phyloP scores from a whole-genome alignment of 1,284 basidiomycete genomes.

The Cryptococcus hybrid region DNA sequence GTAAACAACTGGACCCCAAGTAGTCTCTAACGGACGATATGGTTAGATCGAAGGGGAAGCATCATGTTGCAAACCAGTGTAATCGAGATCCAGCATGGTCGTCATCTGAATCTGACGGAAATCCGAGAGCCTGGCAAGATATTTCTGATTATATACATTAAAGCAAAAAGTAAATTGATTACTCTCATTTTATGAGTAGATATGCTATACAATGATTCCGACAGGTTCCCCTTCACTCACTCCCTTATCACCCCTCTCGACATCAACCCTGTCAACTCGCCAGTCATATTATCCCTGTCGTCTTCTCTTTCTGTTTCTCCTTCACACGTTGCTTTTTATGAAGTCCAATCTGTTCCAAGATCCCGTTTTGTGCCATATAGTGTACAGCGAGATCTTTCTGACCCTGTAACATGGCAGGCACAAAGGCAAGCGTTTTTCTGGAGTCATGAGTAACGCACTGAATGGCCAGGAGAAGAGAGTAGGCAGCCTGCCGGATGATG shows the following conservation, averaged over 20 bases:
- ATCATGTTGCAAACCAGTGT: too few species aligned
- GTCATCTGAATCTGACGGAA: too few species aligned
- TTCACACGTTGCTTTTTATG: background rate
- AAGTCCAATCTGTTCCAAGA: conserved; percentile 9
- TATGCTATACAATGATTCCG: too few species aligned
- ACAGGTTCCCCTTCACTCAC: background rate
- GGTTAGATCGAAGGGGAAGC: background rate
- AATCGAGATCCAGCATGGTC: too few species aligned
- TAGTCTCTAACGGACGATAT: background rate
- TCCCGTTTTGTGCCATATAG: conserved; percentile 40
- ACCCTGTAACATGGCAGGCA: conserved; percentile 25
- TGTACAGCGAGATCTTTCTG: conserved; percentile 42
- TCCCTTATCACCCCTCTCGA: conserved; percentile 12
- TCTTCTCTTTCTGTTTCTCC: conserved; percentile 1
- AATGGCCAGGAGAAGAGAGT: conserved; percentile 37
- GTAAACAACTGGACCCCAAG: background rate
- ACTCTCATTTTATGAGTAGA: too few species aligned
- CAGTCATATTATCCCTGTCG: conserved; percentile 14
- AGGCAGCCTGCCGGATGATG: conserved; percentile 35
- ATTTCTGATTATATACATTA: too few species aligned
- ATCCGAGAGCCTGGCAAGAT: too few species aligned
- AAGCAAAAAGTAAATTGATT: too few species aligned
- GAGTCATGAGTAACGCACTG: conserved; percentile 37
- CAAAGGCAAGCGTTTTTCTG: conserved; percentile 28
- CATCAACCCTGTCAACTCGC: conserved; percentile 27